These are phyloP conservation scores for Penicillium sp. DNA, from an alignment of 2,329 filamentous ascomycete genomes.

Conservation along the genomic window DNA sequence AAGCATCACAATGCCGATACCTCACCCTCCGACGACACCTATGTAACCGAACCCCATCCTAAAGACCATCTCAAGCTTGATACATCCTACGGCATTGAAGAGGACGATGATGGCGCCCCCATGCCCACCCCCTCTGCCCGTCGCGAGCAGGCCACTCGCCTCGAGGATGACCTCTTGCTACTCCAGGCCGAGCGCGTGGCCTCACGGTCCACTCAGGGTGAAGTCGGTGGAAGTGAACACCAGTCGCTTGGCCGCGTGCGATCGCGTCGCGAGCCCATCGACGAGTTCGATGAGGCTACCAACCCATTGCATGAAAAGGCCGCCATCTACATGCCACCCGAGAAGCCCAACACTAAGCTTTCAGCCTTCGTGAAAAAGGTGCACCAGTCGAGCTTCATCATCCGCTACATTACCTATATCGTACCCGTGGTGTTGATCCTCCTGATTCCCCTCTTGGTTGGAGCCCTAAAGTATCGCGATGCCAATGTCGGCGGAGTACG, in stretches of 20 bases:
- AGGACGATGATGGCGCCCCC: background rate
- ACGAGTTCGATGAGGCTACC: slow-evolving; percentile 63
- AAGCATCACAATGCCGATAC: slow-evolving; percentile 25
- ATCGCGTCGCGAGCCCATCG: slow-evolving; percentile 54
- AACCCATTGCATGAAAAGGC: slow-evolving; percentile 65
- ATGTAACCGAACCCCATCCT: slow-evolving; percentile 22
- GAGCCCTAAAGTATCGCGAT: slow-evolving; percentile 54
- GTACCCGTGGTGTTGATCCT: slow-evolving; percentile 59
- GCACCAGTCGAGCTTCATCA: slow-evolving; percentile 60
- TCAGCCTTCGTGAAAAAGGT: slow-evolving; percentile 61
- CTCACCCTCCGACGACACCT: slow-evolving; percentile 30
- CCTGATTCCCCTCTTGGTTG: slow-evolving; percentile 63
- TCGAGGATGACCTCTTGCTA: slow-evolving; percentile 63
- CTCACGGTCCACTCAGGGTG: slow-evolving; percentile 39
- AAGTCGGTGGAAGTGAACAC: slow-evolving; percentile 29
- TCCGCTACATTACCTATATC: slow-evolving; percentile 69
- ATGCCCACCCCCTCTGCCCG: slow-evolving; percentile 50
- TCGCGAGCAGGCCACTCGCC: slow-evolving; percentile 55
- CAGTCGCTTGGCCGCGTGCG: slow-evolving; percentile 50
- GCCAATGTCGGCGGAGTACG: slow-evolving; percentile 68
- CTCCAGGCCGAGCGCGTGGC: slow-evolving; percentile 60
- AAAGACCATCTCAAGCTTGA: slow-evolving; percentile 25
- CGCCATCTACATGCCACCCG: slow-evolving; percentile 59
- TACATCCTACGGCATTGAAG: slow-evolving; percentile 17
- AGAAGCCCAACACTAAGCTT: slow-evolving; percentile 57